Percentiles rank a stretch among this genome's conserved stretches.
Evolutionary conservation across 306 rosid genomes (phyloP).

Genomic region (Cyclanthera cordifolia): DNA sequence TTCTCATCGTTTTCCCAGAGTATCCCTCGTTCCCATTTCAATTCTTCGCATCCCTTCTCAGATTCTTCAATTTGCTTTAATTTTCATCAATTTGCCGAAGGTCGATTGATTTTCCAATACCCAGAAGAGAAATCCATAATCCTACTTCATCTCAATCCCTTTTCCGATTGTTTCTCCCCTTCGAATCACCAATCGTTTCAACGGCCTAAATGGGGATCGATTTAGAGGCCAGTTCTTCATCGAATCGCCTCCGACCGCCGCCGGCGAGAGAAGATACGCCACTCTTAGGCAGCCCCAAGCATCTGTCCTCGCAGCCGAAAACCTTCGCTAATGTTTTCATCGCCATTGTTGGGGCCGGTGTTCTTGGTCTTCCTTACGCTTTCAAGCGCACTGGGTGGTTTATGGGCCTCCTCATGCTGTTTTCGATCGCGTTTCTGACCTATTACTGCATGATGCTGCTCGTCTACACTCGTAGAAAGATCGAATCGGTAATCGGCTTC

Average conservation of each 20-base stretch:
- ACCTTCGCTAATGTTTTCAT: slow-evolving; percentile 49
- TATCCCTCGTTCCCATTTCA: no score
- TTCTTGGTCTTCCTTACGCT: slow-evolving; percentile 43
- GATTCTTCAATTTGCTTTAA: no score
- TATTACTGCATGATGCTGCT: slow-evolving; percentile 46
- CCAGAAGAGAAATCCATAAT: not conserved
- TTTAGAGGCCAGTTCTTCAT: slow-evolving; percentile 24
- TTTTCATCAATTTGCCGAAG: no score
- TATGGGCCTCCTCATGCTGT: slow-evolving; percentile 26
- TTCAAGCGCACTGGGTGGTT: slow-evolving; percentile 43
- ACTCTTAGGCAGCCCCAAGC: slow-evolving; percentile 17
- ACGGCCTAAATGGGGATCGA: slow-evolving; percentile 17
- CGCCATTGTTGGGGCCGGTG: slow-evolving; percentile 46
- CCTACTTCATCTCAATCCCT: not conserved
- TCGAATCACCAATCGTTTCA: no score
- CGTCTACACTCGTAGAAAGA: slow-evolving; percentile 33
- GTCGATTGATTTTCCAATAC: no score
- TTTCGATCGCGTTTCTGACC: slow-evolving; percentile 28
- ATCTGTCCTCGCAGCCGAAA: slow-evolving; percentile 31
- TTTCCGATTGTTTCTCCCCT: not conserved
- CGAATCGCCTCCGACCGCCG: slow-evolving; percentile 16
- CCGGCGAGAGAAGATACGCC: slow-evolving; percentile 34
- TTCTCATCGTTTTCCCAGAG: no score
- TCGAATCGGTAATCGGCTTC: slow-evolving; percentile 22
- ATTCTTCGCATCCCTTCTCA: no score